These are phyloP conservation scores for Aureobasidium sp. DNA, from an alignment of 2,329 filamentous ascomycete species.

Conservation along the genomic window DNA sequence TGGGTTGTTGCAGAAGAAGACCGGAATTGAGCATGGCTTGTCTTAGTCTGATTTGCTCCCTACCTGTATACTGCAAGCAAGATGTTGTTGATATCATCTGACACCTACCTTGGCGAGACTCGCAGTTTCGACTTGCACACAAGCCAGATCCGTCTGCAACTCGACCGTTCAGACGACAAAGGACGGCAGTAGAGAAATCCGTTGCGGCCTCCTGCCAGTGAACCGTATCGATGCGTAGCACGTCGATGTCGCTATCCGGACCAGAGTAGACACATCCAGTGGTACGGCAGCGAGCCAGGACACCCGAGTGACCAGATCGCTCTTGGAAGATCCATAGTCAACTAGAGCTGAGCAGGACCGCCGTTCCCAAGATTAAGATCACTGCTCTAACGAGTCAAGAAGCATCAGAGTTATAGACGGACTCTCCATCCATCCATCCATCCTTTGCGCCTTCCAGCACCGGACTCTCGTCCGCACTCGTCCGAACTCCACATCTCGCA, in stretches of 20 bases:
- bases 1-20: too few relatives aligned
- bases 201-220: not conserved
- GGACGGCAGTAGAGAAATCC: not conserved
- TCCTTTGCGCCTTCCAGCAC: not conserved
- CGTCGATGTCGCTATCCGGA: not conserved
- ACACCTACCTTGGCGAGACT: too few relatives aligned
- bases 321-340: not conserved
- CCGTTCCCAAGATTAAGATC: not conserved
- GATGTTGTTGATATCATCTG: not conserved
- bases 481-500: not conserved
- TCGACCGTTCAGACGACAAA: not conserved
- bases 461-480: not conserved
- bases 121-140: not conserved
- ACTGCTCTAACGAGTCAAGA: not conserved
- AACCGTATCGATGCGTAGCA: not conserved
- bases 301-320: too few relatives aligned
- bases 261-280: not conserved
- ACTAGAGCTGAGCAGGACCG: not conserved
- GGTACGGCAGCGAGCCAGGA: not conserved
- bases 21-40: too few relatives aligned
- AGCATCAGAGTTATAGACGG: not conserved
- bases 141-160: not conserved
- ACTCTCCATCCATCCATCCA: not conserved
- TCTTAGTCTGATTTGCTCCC: too few relatives aligned
- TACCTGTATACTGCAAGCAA: not conserved